Conservation (phyloP, 306 rosid genomes). For the Argentina anserina region DNA sequence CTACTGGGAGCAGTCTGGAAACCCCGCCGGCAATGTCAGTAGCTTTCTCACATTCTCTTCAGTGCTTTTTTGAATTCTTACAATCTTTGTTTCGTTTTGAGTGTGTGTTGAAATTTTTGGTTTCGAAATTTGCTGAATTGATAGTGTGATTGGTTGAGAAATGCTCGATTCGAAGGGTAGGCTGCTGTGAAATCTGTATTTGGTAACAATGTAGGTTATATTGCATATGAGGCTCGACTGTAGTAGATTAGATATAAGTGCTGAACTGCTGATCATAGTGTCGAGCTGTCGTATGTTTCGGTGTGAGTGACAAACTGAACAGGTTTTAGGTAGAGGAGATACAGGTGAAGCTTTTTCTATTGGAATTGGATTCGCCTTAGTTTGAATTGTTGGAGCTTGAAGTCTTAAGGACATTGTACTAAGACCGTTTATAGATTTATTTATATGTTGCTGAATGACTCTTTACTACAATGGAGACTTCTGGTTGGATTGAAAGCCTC, state of each 20-base stretch:
- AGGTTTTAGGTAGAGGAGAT: background rate
- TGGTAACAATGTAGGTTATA: background rate
- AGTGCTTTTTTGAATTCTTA: background rate
- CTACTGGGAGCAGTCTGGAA: slow-evolving; percentile 96
- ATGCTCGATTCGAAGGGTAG: background rate
- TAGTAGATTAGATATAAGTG: background rate
- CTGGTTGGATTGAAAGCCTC: background rate
- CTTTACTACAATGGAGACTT: background rate
- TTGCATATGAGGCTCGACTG: background rate
- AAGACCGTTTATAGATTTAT: background rate
- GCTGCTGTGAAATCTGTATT: background rate
- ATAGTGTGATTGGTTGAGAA: no score
- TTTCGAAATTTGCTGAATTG: background rate
- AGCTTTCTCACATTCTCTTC: background rate
- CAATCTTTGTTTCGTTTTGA: background rate
- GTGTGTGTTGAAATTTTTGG: background rate
- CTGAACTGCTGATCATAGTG: background rate
- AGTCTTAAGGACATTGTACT: background rate
- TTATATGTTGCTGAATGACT: background rate
- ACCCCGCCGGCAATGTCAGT: slow-evolving; percentile 83
- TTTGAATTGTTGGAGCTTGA: background rate
- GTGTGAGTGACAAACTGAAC: background rate
- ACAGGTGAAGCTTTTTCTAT: background rate
- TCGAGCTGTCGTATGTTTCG: background rate
- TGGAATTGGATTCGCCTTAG: background rate